Conservation (phyloP, 345 rosid species). For the Ceriops zippeliana region DNA sequence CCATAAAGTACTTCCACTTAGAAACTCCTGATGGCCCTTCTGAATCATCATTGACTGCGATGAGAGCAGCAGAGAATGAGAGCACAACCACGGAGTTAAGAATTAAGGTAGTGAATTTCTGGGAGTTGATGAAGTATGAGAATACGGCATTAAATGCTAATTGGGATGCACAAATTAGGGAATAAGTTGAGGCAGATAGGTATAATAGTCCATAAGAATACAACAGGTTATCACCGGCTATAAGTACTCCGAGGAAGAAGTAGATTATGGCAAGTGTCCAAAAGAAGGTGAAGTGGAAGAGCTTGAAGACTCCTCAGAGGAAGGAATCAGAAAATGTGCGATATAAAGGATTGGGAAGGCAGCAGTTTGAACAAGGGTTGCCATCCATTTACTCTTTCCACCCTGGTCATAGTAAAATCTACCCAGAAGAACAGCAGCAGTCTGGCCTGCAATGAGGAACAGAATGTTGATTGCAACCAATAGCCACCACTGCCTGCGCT, state of each 20-base stretch:
- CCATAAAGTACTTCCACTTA: slow-evolving; percentile 44
- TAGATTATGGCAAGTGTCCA: slow-evolving; percentile 40
- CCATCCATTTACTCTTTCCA: slow-evolving; percentile 67
- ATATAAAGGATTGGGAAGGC: slow-evolving; percentile 64
- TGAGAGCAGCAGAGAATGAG: slow-evolving; percentile 64
- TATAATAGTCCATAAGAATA: slow-evolving; percentile 68
- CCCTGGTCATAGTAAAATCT: slow-evolving; percentile 64
- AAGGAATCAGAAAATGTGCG: slow-evolving; percentile 50
- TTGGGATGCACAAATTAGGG: slow-evolving; percentile 73
- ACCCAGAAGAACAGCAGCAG: slow-evolving; percentile 61
- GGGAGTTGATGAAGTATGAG: slow-evolving; percentile 70
- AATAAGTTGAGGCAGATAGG: slow-evolving; percentile 79
- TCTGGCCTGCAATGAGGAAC: slow-evolving; percentile 57
- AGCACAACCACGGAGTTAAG: slow-evolving; percentile 58
- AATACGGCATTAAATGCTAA: slow-evolving; percentile 71
- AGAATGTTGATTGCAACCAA: slow-evolving; percentile 37
- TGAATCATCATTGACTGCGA: slow-evolving; percentile 61
- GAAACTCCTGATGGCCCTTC: slow-evolving; percentile 52
- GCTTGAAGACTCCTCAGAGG: slow-evolving; percentile 31
- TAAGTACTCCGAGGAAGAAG: slow-evolving; percentile 50
- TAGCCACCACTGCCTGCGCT: slow-evolving; percentile 61
- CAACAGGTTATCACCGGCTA: slow-evolving; percentile 63
- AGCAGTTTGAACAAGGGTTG: slow-evolving; percentile 58
- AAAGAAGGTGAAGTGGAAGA: slow-evolving; percentile 35
- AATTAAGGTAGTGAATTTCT: slow-evolving; percentile 60